Evolutionary conservation across 176 grass and related monocot genomes (phyloP).

Genomic region (Elaeis guineensis): DNA sequence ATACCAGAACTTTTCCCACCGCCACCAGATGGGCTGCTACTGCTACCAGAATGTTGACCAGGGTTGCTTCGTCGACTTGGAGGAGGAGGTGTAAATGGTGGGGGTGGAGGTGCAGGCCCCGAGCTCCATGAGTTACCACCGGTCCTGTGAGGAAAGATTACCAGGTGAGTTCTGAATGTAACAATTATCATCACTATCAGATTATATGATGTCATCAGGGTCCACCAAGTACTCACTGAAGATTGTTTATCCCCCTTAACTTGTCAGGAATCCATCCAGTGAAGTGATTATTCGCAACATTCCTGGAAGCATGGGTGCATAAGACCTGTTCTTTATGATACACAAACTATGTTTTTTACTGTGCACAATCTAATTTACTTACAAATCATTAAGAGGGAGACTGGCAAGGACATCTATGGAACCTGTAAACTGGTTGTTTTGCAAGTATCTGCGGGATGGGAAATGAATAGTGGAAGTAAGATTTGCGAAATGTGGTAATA

Average conservation of each 20-base stretch:
- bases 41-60: conserved; percentile 38
- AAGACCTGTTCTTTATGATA: background rate
- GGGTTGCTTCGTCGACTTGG: conserved; percentile 47
- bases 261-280: conserved; percentile 94
- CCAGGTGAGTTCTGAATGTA: background rate
- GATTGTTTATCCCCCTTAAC: conserved; percentile 84
- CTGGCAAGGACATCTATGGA: conserved; percentile 64
- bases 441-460: conserved; percentile 49
- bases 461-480: no score
- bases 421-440: conserved; percentile 92
- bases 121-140: conserved; percentile 90
- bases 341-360: no score
- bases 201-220: no score
- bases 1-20: conserved; percentile 53
- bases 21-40: conserved; percentile 27
- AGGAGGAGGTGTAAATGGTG: conserved; percentile 75
- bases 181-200: conserved; percentile 4
- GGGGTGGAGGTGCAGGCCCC: conserved; percentile 76
- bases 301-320: conserved; percentile 44
- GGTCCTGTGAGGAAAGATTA: conserved; percentile 42
- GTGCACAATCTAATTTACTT: conserved; percentile 24
- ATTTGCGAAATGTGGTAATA: no score
- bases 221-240: conserved; percentile 61
- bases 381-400: conserved; percentile 80
- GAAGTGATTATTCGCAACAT: conserved; percentile 78